These are phyloP conservation scores for Exophiala sideris DNA, from an alignment of 2,329 filamentous ascomycete species.

Conservation along the genomic window DNA sequence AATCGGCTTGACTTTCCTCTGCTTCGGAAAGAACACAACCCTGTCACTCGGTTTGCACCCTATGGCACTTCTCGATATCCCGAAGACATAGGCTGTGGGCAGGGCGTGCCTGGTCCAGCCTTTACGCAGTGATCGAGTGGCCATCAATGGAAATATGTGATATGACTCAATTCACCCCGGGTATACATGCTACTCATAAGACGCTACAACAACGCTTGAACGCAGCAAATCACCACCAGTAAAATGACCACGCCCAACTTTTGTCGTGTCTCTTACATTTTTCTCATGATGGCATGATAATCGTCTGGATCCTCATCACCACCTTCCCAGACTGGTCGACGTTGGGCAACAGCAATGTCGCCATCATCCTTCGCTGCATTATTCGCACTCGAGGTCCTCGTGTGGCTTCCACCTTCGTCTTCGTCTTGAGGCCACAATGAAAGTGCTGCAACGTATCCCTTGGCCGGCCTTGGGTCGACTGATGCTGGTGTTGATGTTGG, in stretches of 20 bases:
- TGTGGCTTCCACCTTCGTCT: background rate
- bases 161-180: background rate
- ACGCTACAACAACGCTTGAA: conserved; percentile 18
- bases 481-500: background rate
- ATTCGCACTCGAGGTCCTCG: background rate
- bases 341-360: conserved; percentile 6
- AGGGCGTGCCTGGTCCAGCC: no score
- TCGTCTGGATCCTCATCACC: conserved; percentile 14
- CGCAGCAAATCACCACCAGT: conserved; percentile 11
- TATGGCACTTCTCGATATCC: background rate
- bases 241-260: background rate
- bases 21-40: no score
- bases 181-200: background rate
- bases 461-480: conserved; percentile 4
- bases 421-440: conserved; percentile 11
- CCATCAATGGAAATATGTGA: background rate
- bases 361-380: background rate
- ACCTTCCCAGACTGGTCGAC: conserved; percentile 16
- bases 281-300: conserved; percentile 24
- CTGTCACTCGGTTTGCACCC: no score
- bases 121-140: background rate
- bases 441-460: conserved; percentile 18
- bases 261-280: conserved; percentile 9
- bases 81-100: background rate
- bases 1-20: no score